These are phyloP conservation scores for Paspalum notatum DNA, from an alignment of 176 grass and related monocot species.

Conservation along the genomic window DNA sequence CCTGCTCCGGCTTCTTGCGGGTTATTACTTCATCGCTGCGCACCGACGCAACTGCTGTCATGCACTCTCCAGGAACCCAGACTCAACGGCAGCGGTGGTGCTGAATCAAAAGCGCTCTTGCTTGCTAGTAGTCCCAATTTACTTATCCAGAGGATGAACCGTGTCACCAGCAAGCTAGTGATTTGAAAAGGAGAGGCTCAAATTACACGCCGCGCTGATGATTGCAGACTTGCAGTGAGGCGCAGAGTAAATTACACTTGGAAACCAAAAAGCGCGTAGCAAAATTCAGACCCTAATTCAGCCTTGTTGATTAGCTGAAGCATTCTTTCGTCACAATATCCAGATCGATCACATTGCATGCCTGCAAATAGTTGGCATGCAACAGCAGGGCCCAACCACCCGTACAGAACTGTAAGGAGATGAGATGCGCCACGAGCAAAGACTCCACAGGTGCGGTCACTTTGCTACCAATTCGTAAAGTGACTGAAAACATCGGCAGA, in stretches of 20 bases:
- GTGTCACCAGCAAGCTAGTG: neutral
- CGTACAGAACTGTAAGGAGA: constrained; percentile 2
- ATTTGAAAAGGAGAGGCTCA: no score
- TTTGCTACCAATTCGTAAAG: neutral
- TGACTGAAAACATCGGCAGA: neutral
- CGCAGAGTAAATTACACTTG: neutral
- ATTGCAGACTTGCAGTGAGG: no score
- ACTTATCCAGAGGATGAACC: neutral
- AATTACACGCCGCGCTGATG: no score
- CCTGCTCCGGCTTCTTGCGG: no score
- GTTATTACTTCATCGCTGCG: neutral
- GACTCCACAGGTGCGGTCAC: constrained; percentile 30
- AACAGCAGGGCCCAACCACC: constrained; percentile 21
- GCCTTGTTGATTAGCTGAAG: neutral
- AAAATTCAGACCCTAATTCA: neutral
- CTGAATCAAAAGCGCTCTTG: neutral
- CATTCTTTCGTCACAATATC: constrained; percentile 11
- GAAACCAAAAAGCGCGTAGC: no score
- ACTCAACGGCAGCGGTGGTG: neutral
- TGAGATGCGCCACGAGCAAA: constrained; percentile 18
- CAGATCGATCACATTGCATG: constrained; percentile 32
- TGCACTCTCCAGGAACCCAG: neutral
- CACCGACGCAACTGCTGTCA: neutral
- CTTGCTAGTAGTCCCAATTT: neutral
- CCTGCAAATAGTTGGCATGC: constrained; percentile 49